phyloP scores from a whole-genome alignment of 202 grass and related monocot genomes.

The Saccharum hybrid region DNA sequence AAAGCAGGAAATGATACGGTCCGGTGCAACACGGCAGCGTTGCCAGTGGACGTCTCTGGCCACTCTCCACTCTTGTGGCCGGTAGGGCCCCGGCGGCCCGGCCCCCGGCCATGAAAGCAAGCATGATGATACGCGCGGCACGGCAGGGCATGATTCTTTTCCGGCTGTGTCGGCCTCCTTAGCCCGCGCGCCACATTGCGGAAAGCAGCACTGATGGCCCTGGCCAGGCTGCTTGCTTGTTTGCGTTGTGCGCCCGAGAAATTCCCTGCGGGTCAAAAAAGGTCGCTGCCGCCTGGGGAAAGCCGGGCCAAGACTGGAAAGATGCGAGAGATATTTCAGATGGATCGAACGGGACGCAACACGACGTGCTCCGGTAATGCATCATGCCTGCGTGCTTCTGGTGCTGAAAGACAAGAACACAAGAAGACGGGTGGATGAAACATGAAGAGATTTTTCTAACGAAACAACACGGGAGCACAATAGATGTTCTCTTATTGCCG shows the following conservation, averaged over 20 bases:
- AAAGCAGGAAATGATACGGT: not conserved
- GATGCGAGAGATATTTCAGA: not conserved
- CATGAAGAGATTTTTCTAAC: no score
- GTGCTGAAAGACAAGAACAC: no score
- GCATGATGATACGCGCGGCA: not conserved
- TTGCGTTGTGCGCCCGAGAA: conserved; percentile 45
- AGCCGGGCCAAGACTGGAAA: conserved; percentile 3
- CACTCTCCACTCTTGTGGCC: not conserved
- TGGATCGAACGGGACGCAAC: no score
- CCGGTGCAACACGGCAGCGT: not conserved
- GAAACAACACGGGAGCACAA: no score
- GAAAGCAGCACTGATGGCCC: conserved; percentile 49
- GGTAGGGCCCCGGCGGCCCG: not conserved
- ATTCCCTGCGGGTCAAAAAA: conserved; percentile 42
- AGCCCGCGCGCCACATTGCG: conserved; percentile 31
- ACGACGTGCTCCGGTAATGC: no score
- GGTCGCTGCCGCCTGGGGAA: not conserved
- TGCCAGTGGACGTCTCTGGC: not conserved
- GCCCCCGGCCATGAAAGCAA: conserved; percentile 20
- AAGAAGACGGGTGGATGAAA: no score
- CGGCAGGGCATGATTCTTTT: conserved; percentile 24
- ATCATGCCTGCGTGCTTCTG: no score
- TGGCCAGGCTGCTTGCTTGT: conserved; percentile 29
- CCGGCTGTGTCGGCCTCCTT: not conserved
- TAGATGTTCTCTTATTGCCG: no score